phyloP scores from a whole-genome alignment of 2,329 filamentous ascomycete genomes.

The Calycina herbarum region DNA sequence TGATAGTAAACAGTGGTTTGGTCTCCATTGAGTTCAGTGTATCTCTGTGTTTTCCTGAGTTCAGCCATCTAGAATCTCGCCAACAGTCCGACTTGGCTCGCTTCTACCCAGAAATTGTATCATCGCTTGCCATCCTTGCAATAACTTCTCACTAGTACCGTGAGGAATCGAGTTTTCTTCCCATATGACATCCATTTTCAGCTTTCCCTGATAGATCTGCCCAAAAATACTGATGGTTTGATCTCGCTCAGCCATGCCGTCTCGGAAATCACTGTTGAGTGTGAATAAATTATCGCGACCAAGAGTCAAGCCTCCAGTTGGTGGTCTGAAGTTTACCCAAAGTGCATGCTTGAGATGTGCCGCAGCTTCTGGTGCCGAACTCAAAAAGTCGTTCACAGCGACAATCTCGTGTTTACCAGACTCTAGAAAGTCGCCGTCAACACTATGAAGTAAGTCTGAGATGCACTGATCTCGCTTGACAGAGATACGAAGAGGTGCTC shows the following conservation, averaged over 20 bases:
- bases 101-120: constrained; percentile 6
- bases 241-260: constrained; percentile 12
- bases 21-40: constrained; percentile 6
- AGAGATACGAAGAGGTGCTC: constrained; percentile 12
- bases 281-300: constrained; percentile 8
- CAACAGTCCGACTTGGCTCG: constrained; percentile 8
- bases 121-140: constrained; percentile 7
- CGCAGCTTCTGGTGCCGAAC: constrained; percentile 8
- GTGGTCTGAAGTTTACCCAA: constrained; percentile 12
- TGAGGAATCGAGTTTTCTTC: constrained; percentile 8
- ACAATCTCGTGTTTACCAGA: constrained; percentile 10
- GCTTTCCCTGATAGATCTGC: constrained; percentile 9
- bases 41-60: neutral
- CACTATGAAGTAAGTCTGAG: constrained; percentile 8
- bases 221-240: constrained; percentile 4
- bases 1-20: neutral
- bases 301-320: constrained; percentile 8
- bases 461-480: constrained; percentile 7
- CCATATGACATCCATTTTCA: constrained; percentile 13
- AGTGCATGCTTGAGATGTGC: constrained; percentile 11
- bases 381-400: constrained; percentile 3
- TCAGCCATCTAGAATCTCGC: constrained; percentile 8
- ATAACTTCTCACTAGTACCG: constrained; percentile 5
- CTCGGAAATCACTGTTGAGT: constrained; percentile 11
- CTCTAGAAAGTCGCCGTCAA: constrained; percentile 9